Evolutionary conservation across 2,329 filamentous ascomycete genomes (phyloP).

Genomic region (Xylaria sp.): DNA sequence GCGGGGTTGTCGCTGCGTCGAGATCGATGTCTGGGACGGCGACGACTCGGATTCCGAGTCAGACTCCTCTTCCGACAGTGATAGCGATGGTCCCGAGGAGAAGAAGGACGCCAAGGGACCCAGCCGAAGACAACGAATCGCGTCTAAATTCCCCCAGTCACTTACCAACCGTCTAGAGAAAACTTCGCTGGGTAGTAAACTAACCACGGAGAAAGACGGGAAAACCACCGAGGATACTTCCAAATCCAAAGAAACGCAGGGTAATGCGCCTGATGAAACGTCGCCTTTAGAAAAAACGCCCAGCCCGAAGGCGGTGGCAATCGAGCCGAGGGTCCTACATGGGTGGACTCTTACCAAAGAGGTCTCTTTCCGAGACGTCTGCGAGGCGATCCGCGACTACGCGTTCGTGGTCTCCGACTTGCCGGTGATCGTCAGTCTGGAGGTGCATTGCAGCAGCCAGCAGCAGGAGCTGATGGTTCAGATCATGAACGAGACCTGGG

Average conservation of each 20-base stretch:
- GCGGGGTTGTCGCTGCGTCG: conserved; percentile 88
- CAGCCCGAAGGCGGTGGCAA: conserved; percentile 47
- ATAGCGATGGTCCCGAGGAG: conserved; percentile 61
- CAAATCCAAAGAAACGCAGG: background rate
- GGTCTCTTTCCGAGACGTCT: conserved; percentile 86
- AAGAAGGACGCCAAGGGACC: conserved; percentile 69
- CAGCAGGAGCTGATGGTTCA: conserved; percentile 93
- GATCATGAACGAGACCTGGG: conserved; percentile 89
- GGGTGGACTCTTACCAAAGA: conserved; percentile 92
- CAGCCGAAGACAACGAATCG: conserved; percentile 71
- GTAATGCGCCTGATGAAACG: conserved; percentile 1
- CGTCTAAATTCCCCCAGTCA: conserved; percentile 62
- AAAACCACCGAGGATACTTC: background rate
- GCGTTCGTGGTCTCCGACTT: conserved; percentile 80
- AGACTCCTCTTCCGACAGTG: conserved; percentile 65
- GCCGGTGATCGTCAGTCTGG: conserved; percentile 92
- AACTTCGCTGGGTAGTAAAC: conserved; percentile 57
- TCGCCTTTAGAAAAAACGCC: conserved; percentile 38
- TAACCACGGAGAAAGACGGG: conserved; percentile 37
- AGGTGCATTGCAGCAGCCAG: conserved; percentile 82
- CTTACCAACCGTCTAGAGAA: conserved; percentile 59
- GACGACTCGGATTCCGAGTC: conserved; percentile 75
- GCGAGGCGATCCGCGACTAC: conserved; percentile 78
- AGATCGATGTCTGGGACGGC: conserved; percentile 96
- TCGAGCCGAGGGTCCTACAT: conserved; percentile 83